A percentile compares a stretch with the other conserved stretches of the same genome.
Conservation (phyloP, 1,284 basidiomycete species). For the Tilletia caries region DNA sequence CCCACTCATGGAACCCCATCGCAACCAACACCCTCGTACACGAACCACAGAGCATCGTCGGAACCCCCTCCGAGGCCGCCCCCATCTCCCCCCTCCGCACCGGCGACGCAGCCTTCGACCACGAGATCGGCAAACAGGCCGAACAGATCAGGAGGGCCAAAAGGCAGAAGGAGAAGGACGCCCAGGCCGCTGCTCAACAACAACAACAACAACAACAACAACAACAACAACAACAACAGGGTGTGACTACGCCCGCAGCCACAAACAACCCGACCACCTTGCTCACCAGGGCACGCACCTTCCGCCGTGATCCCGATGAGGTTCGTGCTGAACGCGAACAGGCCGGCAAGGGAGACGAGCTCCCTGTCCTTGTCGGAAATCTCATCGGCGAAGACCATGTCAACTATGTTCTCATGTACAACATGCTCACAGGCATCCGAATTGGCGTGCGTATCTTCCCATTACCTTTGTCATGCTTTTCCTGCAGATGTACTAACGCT, state of each 20-base stretch:
- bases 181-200: not conserved
- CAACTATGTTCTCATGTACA: conserved; percentile 99
- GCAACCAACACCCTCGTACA: not conserved
- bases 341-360: conserved; percentile 24
- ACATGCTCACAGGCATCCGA: conserved; percentile 97
- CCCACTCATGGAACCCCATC: not conserved
- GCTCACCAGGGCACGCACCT: not conserved
- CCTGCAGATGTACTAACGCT: no score
- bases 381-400: conserved; percentile 93
- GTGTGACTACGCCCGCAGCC: conserved; percentile 24
- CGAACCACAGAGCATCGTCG: not conserved
- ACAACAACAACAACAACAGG: not conserved
- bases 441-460: conserved; percentile 61
- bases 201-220: not conserved
- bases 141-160: conserved; percentile 43
- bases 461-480: not conserved
- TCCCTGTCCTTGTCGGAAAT: conserved; percentile 77
- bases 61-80: not conserved
- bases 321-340: not conserved
- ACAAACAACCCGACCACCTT: conserved; percentile 9
- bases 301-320: conserved; percentile 23
- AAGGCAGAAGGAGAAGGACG: conserved; percentile 39
- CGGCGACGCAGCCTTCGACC: conserved; percentile 47
- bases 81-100: conserved; percentile 30
- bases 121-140: conserved; percentile 47